Percentiles rank a stretch among this genome's conserved stretches.
Evolutionary conservation across 768 basidiomycete species (phyloP).

Genomic region (Auricularia sp.): DNA sequence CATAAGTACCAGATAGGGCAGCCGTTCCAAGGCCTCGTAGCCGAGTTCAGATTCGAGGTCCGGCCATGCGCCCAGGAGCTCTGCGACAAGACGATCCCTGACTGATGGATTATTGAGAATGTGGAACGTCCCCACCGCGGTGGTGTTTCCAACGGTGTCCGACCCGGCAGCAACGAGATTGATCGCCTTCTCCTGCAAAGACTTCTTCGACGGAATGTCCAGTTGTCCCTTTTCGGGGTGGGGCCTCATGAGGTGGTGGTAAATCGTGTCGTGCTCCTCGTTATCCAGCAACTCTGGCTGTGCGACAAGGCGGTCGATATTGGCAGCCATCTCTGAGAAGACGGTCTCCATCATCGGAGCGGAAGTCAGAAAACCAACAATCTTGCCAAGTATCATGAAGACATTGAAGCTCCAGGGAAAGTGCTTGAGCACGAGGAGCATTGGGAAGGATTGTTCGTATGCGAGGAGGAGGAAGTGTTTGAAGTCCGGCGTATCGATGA

Average conservation of each 20-base stretch:
- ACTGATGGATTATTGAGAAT: constrained; percentile 24
- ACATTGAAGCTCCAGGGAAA: background rate
- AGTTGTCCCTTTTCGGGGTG: constrained; percentile 16
- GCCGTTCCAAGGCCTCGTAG: constrained; percentile 30
- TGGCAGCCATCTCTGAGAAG: constrained; percentile 6
- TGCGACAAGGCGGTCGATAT: constrained; percentile 13
- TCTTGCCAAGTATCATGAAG: background rate
- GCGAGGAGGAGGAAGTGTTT: constrained; percentile 19
- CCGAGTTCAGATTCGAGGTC: constrained; percentile 21
- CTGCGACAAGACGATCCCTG: constrained; percentile 19
- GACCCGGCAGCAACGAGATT: constrained; percentile 30
- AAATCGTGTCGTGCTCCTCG: constrained; percentile 27
- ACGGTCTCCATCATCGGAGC: background rate
- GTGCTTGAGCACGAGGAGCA: background rate
- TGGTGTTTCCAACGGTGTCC: constrained; percentile 33
- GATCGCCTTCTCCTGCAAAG: constrained; percentile 16
- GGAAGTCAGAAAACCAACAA: background rate
- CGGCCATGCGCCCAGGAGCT: constrained; percentile 32
- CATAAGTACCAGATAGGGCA: constrained; percentile 33
- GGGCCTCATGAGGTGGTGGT: constrained; percentile 21
- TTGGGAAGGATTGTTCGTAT: constrained; percentile 6
- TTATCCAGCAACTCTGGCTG: constrained; percentile 17
- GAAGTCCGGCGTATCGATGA: constrained; percentile 23
- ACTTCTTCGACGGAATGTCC: constrained; percentile 20
- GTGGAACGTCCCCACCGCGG: constrained; percentile 27